phyloP scores from a whole-genome alignment of 2,329 filamentous ascomycete species.

The Paraphaeosphaeria minitans region DNA sequence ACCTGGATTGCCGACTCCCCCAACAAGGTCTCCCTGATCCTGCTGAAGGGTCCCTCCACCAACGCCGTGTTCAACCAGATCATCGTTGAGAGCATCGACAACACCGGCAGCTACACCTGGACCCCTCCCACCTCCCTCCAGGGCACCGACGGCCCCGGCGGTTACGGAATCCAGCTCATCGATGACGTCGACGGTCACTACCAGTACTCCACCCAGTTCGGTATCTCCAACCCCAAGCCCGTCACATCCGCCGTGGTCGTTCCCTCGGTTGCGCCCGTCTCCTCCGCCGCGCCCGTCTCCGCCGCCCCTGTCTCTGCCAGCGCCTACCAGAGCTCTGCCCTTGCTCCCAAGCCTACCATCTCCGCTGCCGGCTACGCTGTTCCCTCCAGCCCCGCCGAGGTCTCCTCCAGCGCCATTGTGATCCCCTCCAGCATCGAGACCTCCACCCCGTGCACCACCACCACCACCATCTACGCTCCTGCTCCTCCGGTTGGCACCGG shows the following conservation, averaged over 20 bases:
- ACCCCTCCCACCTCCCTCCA: slow-evolving; percentile 57
- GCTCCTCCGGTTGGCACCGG: slow-evolving; percentile 29
- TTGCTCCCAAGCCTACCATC: slow-evolving; percentile 7
- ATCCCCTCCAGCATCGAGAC: background rate
- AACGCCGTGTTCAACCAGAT: slow-evolving; percentile 60
- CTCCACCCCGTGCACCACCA: slow-evolving; percentile 6
- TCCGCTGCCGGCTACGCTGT: slow-evolving; percentile 15
- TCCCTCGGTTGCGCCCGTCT: slow-evolving; percentile 11
- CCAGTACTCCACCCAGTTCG: slow-evolving; percentile 66
- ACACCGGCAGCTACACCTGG: slow-evolving; percentile 63
- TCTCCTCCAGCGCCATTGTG: background rate
- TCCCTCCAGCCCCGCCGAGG: slow-evolving; percentile 10
- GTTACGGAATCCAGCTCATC: slow-evolving; percentile 67
- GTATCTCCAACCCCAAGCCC: slow-evolving; percentile 50
- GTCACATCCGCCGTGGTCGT: slow-evolving; percentile 19
- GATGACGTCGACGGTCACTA: slow-evolving; percentile 64
- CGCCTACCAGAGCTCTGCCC: background rate
- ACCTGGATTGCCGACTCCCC: slow-evolving; percentile 59
- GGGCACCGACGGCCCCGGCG: slow-evolving; percentile 49
- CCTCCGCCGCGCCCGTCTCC: slow-evolving; percentile 11
- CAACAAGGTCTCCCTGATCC: slow-evolving; percentile 61
- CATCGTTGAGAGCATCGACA: slow-evolving; percentile 57
- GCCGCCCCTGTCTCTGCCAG: background rate
- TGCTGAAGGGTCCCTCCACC: slow-evolving; percentile 63
- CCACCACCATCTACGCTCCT: slow-evolving; percentile 20